Conservation (phyloP, 2,329 filamentous ascomycete species). For the Lasiodiplodia theobromae region DNA sequence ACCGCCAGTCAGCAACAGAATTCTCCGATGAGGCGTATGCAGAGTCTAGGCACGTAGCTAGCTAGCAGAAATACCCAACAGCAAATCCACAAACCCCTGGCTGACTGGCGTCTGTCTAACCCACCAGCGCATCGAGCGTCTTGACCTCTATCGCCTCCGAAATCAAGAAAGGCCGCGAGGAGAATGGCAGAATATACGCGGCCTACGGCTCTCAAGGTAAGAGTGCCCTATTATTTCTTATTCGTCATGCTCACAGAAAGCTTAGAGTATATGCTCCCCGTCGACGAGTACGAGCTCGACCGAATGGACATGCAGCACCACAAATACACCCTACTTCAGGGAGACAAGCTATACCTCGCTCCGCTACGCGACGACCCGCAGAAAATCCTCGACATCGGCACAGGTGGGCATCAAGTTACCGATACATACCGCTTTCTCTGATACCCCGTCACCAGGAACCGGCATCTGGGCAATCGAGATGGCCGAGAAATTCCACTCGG, state of each 20-base stretch:
- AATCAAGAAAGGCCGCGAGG: conserved; percentile 23
- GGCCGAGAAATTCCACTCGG: conserved; percentile 27
- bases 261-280: conserved; percentile 21
- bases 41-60: conserved; percentile 12
- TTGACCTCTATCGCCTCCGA: conserved; percentile 25
- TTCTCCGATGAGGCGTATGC: conserved; percentile 23
- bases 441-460: not conserved
- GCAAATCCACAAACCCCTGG: not conserved
- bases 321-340: conserved; percentile 47
- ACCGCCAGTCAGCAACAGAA: conserved; percentile 8
- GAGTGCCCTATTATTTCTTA: no score
- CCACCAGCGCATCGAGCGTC: conserved; percentile 12
- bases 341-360: conserved; percentile 45
- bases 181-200: conserved; percentile 27
- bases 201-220: conserved; percentile 22
- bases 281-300: conserved; percentile 25
- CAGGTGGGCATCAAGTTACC: conserved; percentile 11
- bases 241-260: not conserved
- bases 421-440: not conserved
- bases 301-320: conserved; percentile 51
- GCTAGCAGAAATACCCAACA: no score
- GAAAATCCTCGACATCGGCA: conserved; percentile 28
- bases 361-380: conserved; percentile 37
- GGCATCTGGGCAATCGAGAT: conserved; percentile 33
- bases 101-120: not conserved